Evolutionary conservation across 768 basidiomycete genomes (phyloP), one percentile per base, ranked within the genome.

Genomic region (Daedaleopsis sinensis): DNA sequence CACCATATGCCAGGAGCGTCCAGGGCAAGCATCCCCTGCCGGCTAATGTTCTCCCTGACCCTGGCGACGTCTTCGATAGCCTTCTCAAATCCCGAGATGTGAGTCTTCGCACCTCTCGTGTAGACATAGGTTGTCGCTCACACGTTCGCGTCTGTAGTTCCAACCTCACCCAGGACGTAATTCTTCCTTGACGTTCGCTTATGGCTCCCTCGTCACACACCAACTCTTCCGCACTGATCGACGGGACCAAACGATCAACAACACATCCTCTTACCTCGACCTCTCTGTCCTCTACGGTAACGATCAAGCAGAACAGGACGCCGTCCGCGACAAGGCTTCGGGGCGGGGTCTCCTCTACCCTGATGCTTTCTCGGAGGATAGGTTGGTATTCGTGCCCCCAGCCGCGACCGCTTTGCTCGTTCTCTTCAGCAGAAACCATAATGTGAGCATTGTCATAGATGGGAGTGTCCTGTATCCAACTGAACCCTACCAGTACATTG

Each of bases 381-480:
- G 86, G 1, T 70, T 87, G 3, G 49, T 78, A 35, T 79, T 87
- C 67, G 71, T 86, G 51, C 82, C 85, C 3, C 84, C 87, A 2
- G 79, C 83, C 1, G 72, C 79, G 3, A 78, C 79, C 24, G 86
- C 80, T 7, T 72, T 88, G 7, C 75, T 87, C 3, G 77, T 88
- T 24, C 60, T 88, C 5, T 82, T 86, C 69, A 78, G 76, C 63
- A 74, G 87, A 9, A 87, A 87, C 67, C 86, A 87, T 68, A 87
- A 84, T 68, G 84, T 83, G 60, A 42, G 57, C 11, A 32, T 3
- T 3, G 27, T 32, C 27, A 32, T 32, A 32, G 27, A 32, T 7
- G 27, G 7, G 7, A 32, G n/a, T n/a, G n/a, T 32, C 27, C 27
- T 32, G 7, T 32, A 32, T 32, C 27, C 27, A 32, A 49, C 10